Conservation (phyloP, 805 yeast species). For the Helenozyma baotianmanensis region DNA sequence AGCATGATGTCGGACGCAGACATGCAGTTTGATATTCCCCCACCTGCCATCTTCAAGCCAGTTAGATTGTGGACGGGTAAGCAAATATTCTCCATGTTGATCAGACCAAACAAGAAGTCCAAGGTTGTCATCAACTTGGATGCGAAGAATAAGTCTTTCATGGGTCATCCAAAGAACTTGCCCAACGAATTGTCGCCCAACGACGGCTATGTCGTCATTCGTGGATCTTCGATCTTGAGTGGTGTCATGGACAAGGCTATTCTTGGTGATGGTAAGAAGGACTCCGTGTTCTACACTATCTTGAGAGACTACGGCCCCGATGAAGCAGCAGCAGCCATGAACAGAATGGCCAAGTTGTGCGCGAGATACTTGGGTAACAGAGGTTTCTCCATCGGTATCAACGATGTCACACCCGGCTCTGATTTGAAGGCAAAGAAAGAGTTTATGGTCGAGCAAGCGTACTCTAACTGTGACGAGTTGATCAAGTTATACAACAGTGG, state of each 20-base stretch:
- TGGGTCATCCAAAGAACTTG: constrained; percentile 33
- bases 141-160: constrained; percentile 87
- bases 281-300: constrained; percentile 92
- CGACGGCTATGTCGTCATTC: constrained; percentile 87
- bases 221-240: constrained; percentile 82
- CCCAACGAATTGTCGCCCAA: constrained; percentile 96
- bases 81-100: constrained; percentile 84
- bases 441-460: constrained; percentile 84
- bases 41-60: constrained; percentile 92
- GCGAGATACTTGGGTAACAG: constrained; percentile 92
- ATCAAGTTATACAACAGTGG: constrained; percentile 77
- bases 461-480: constrained; percentile 84
- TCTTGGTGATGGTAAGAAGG: constrained; percentile 97
- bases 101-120: constrained; percentile 71
- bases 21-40: constrained; percentile 86
- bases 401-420: constrained; percentile 91
- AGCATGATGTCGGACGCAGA: constrained; percentile 96
- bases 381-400: constrained; percentile 96
- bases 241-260: constrained; percentile 98
- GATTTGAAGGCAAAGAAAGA: constrained; percentile 77
- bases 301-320: constrained; percentile 95
- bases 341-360: constrained; percentile 98
- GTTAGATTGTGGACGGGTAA: constrained; percentile 94
- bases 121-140: constrained; percentile 86
- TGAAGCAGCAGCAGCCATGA: constrained; percentile 95